Evolutionary conservation across 768 basidiomycete species (phyloP).

Genomic region (Glaciozyma antarctica): DNA sequence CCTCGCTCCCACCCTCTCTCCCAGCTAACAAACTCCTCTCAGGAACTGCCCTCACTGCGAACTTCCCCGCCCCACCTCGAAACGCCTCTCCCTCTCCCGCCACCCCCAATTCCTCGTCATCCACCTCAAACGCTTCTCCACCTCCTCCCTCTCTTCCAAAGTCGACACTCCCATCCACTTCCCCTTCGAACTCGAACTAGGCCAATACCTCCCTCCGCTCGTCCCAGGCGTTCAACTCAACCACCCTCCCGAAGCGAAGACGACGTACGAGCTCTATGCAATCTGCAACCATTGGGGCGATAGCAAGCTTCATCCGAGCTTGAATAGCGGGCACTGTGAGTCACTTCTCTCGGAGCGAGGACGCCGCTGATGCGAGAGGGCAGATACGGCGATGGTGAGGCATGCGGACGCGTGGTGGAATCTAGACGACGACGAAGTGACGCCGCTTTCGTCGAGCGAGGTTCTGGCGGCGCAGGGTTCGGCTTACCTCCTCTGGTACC

Average conservation of each 20-base stretch:
- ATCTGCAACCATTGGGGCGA: conserved; percentile 86
- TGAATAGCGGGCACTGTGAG: conserved; percentile 91
- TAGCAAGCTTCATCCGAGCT: conserved; percentile 19
- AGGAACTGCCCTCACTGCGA: conserved; percentile 81
- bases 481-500: conserved; percentile 35
- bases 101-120: conserved; percentile 78
- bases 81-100: conserved; percentile 54
- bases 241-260: conserved; percentile 6
- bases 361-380: too few relatives aligned
- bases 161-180: conserved; percentile 88
- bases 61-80: conserved; percentile 36
- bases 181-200: conserved; percentile 74
- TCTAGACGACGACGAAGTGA: conserved; percentile 82
- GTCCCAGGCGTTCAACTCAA: conserved; percentile 38
- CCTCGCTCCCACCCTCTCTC: not conserved
- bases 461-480: conserved; percentile 44
- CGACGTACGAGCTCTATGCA: conserved; percentile 71
- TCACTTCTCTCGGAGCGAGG: too few relatives aligned
- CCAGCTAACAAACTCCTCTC: not conserved
- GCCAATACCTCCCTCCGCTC: conserved; percentile 75
- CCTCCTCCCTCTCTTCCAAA: conserved; percentile 73
- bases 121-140: conserved; percentile 84
- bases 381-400: conserved; percentile 88
- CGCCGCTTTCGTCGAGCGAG: conserved; percentile 61
- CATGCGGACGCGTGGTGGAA: conserved; percentile 77